A percentile compares a stretch with the other conserved stretches of the same genome.
Conservation (phyloP, 441 rosid species). For the Manihot esculenta region DNA sequence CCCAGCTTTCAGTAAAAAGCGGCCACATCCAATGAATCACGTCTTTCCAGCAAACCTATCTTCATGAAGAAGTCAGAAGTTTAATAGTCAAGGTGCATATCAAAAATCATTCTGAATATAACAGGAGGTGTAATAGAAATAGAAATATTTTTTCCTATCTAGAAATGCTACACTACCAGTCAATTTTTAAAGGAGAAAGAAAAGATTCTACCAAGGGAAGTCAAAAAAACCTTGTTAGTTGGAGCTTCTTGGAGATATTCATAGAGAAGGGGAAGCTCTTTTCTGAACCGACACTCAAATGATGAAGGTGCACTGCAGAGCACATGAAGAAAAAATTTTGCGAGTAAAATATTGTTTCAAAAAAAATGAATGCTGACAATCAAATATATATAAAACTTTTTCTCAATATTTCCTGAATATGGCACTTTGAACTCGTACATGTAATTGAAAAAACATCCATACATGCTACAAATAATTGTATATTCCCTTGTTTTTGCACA, state of each 20-base stretch:
- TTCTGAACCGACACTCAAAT: constrained; percentile 61
- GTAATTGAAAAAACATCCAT: not conserved
- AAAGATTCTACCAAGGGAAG: not conserved
- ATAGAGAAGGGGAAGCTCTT: constrained; percentile 61
- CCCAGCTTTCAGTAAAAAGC: constrained; percentile 76
- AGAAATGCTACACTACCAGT: not conserved
- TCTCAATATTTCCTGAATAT: not conserved
- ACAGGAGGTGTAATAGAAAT: not conserved
- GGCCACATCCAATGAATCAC: constrained; percentile 99
- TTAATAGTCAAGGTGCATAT: not conserved
- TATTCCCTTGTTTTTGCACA: not conserved
- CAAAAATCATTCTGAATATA: constrained; percentile 4
- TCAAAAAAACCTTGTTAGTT: constrained; percentile 46
- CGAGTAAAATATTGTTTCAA: constrained; percentile 11
- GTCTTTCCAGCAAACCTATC: constrained; percentile 82
- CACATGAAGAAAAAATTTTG: constrained; percentile 8
- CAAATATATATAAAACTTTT: not conserved
- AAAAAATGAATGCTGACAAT: not conserved
- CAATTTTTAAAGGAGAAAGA: not conserved
- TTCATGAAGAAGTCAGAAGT: not conserved
- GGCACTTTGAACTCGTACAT: not conserved
- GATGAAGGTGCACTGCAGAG: constrained; percentile 71
- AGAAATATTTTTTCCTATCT: not conserved
- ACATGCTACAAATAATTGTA: not conserved
- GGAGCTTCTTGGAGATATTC: constrained; percentile 75